Percentiles rank a stretch among this genome's conserved stretches.
phyloP scores from a whole-genome alignment of 2,329 filamentous ascomycete genomes.

The Pseudophaeomoniella oleicola region DNA sequence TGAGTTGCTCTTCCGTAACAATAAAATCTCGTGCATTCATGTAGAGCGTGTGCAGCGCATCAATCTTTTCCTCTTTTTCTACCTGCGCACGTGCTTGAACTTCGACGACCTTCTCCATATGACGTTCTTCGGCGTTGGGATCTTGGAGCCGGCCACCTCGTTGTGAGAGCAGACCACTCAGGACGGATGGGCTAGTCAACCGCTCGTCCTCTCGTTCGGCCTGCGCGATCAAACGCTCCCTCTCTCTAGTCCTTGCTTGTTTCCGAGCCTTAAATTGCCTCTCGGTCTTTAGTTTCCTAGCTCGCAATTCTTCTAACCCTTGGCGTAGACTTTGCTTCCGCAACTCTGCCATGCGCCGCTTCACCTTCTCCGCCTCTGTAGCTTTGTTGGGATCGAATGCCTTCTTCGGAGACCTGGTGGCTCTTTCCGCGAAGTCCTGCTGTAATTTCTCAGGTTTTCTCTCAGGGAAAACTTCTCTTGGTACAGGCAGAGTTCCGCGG shows the following conservation, averaged over 20 bases:
- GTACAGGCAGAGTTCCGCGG: conserved; percentile 71
- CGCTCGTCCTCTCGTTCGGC: conserved; percentile 63
- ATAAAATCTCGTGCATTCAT: conserved; percentile 82
- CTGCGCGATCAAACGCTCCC: conserved; percentile 39
- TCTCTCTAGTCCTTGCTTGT: conserved; percentile 32
- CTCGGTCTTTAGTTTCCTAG: conserved; percentile 41
- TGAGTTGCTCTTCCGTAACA: conserved; percentile 62
- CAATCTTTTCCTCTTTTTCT: conserved; percentile 39
- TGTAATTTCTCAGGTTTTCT: conserved; percentile 45
- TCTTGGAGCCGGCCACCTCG: conserved; percentile 31
- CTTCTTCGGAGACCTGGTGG: background rate
- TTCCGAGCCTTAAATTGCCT: conserved; percentile 24
- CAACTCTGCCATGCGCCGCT: conserved; percentile 54
- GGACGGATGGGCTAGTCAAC: conserved; percentile 55
- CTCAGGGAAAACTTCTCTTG: conserved; percentile 61
- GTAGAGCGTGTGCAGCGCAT: conserved; percentile 75
- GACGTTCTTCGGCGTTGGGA: conserved; percentile 42
- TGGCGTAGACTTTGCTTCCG: conserved; percentile 59
- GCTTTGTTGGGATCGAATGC: background rate
- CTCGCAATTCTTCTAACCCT: conserved; percentile 55
- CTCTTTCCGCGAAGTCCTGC: conserved; percentile 4
- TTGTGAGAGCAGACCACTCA: conserved; percentile 27
- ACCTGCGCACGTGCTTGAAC: conserved; percentile 21
- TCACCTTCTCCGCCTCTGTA: conserved; percentile 46
- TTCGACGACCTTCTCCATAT: conserved; percentile 16